Evolutionary conservation across 306 rosid genomes (phyloP).

Genomic region (Crataegus laevigata): DNA sequence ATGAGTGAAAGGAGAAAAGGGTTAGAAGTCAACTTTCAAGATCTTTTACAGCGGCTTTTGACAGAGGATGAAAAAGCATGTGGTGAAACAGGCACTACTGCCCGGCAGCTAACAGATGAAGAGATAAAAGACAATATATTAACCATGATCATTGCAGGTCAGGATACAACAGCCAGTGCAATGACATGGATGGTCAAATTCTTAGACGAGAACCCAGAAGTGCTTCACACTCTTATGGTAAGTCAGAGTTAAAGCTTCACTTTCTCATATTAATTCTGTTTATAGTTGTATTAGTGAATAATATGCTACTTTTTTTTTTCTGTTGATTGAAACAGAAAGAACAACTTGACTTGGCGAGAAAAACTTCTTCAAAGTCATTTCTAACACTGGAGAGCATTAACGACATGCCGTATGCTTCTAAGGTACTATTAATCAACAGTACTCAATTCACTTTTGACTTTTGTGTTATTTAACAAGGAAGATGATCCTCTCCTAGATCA

Average conservation of each 20-base stretch:
- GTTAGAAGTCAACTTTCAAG: conserved; percentile 18
- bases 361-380: conserved; percentile 1
- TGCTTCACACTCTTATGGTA: conserved; percentile 50
- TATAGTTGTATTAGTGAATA: background rate
- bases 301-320: background rate
- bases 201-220: conserved; percentile 62
- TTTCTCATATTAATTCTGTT: background rate
- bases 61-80: conserved; percentile 16
- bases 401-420: conserved; percentile 64
- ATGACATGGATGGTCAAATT: conserved; percentile 86
- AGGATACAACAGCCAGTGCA: conserved; percentile 81
- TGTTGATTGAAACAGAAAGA: conserved; percentile 45
- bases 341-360: conserved; percentile 38
- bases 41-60: conserved; percentile 55
- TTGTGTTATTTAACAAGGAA: background rate
- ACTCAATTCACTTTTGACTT: background rate
- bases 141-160: conserved; percentile 87
- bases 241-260: background rate
- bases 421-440: conserved; percentile 24
- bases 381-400: conserved; percentile 55
- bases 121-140: conserved; percentile 77
- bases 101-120: conserved; percentile 31
- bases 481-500: too few relatives aligned
- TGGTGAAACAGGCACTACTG: conserved; percentile 8
- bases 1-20: conserved; percentile 51